Evolutionary conservation across 768 basidiomycete genomes (phyloP).

Genomic region (Boletus coccyginus): DNA sequence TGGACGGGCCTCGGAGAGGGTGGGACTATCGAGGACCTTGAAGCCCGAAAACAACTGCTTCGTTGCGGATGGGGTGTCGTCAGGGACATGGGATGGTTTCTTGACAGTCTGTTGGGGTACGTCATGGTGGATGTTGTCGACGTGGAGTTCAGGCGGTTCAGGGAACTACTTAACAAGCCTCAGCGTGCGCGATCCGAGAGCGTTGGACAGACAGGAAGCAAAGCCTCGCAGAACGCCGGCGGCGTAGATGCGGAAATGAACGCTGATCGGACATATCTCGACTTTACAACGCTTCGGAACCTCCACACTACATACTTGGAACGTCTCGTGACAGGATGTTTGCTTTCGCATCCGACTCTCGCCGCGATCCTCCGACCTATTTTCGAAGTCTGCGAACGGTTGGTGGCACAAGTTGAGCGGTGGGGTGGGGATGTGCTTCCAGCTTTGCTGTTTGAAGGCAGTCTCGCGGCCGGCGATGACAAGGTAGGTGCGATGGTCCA

Average conservation of each 20-base stretch:
- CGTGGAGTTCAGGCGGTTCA: slow-evolving; percentile 73
- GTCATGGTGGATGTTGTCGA: slow-evolving; percentile 91
- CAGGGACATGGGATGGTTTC: slow-evolving; percentile 88
- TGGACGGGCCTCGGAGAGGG: slow-evolving; percentile 91
- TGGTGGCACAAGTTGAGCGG: slow-evolving; percentile 84
- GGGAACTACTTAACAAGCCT: slow-evolving; percentile 47
- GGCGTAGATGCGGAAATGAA: slow-evolving; percentile 21
- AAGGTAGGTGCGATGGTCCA: slow-evolving; percentile 70
- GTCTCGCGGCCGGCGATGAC: slow-evolving; percentile 50
- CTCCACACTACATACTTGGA: slow-evolving; percentile 83
- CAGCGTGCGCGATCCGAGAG: slow-evolving; percentile 21
- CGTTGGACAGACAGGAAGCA: slow-evolving; percentile 9
- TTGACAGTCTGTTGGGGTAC: slow-evolving; percentile 80
- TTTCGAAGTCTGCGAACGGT: slow-evolving; percentile 80
- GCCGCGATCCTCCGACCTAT: slow-evolving; percentile 66
- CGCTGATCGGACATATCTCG: slow-evolving; percentile 44
- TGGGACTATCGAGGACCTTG: slow-evolving; percentile 69
- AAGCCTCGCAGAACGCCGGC: slow-evolving; percentile 3
- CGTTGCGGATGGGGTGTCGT: slow-evolving; percentile 86
- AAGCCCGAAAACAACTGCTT: slow-evolving; percentile 60
- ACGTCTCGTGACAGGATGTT: slow-evolving; percentile 72
- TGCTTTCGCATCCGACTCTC: slow-evolving; percentile 65
- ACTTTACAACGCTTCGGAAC: slow-evolving; percentile 82
- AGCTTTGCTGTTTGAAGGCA: slow-evolving; percentile 78
- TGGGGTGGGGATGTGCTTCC: slow-evolving; percentile 93